Evolutionary conservation across 495 filamentous ascomycete species (phyloP).

Genomic region (Penicillium macrosclerotiorum): DNA sequence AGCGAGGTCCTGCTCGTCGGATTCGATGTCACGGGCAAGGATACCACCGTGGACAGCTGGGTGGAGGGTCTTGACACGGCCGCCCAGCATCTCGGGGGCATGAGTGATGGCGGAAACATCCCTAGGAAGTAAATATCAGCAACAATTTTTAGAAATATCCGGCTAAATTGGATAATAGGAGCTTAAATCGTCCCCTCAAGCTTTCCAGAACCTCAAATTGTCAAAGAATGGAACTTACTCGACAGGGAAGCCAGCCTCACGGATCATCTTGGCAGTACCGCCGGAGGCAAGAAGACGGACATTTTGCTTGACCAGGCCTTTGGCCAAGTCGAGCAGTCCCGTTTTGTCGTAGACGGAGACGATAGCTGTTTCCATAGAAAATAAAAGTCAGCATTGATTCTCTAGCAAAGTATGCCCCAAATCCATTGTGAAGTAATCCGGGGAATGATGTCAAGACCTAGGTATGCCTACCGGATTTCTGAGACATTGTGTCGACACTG

Average conservation of each 20-base stretch:
- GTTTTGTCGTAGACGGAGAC: slow-evolving; percentile 99
- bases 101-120: slow-evolving; percentile 97
- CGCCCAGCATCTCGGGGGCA: slow-evolving; percentile 96
- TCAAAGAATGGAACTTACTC: slow-evolving; percentile 58
- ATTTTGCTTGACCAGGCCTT: slow-evolving; percentile 86
- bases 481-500: slow-evolving; percentile 41
- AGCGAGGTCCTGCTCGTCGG: slow-evolving; percentile 93
- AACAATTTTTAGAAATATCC: too few relatives aligned
- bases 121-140: slow-evolving; percentile 43
- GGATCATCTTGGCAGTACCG: slow-evolving; percentile 90
- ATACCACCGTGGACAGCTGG: slow-evolving; percentile 93
- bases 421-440: slow-evolving; percentile 17
- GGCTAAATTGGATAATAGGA: too few relatives aligned
- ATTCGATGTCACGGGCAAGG: slow-evolving; percentile 84
- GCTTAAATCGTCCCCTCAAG: too few relatives aligned
- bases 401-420: slow-evolving; percentile 6
- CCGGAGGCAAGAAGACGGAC: slow-evolving; percentile 91
- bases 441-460: slow-evolving; percentile 18
- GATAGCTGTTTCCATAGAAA: slow-evolving; percentile 61
- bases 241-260: slow-evolving; percentile 90
- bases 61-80: slow-evolving; percentile 96
- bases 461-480: slow-evolving; percentile 42
- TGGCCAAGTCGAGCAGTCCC: slow-evolving; percentile 90
- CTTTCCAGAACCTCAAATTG: not conserved
- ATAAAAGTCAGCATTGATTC: slow-evolving; percentile 13